Evolutionary conservation across 768 basidiomycete species (phyloP).

Genomic region (Amanita molliuscula): DNA sequence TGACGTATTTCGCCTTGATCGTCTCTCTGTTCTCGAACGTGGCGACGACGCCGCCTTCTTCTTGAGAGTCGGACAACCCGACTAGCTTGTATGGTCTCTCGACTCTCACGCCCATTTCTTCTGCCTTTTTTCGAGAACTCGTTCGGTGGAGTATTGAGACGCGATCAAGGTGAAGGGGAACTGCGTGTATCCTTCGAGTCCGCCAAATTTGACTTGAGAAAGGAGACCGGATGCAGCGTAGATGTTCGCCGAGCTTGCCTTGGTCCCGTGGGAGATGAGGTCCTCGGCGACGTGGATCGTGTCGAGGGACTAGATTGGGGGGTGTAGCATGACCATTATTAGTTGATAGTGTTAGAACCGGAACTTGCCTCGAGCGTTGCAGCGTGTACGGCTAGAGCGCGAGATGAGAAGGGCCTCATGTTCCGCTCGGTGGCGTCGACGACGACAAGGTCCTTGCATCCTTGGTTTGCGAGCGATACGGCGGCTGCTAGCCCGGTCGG

Average conservation of each 20-base stretch:
- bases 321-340: not conserved
- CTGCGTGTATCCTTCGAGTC: constrained; percentile 28
- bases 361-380: constrained; percentile 38
- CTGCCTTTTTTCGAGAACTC: constrained; percentile 24
- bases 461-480: constrained; percentile 32
- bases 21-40: constrained; percentile 34
- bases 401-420: constrained; percentile 19
- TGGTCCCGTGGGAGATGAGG: constrained; percentile 28
- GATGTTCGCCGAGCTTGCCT: constrained; percentile 15
- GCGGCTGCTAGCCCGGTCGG: constrained; percentile 38
- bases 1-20: constrained; percentile 33
- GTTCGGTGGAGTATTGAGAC: constrained; percentile 35
- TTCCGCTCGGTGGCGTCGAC: constrained; percentile 28
- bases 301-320: constrained; percentile 31
- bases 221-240: constrained; percentile 21
- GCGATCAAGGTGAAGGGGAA: constrained; percentile 31
- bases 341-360: not conserved
- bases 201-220: constrained; percentile 18
- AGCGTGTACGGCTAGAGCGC: constrained; percentile 38
- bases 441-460: constrained; percentile 28
- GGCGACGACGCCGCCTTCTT: constrained; percentile 25
- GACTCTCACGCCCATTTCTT: constrained; percentile 21
- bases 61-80: constrained; percentile 21
- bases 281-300: constrained; percentile 29
- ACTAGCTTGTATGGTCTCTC: constrained; percentile 28